Evolutionary conservation across 2,329 filamentous ascomycete genomes (phyloP).

Genomic region (Colletotrichum chrysophilum): DNA sequence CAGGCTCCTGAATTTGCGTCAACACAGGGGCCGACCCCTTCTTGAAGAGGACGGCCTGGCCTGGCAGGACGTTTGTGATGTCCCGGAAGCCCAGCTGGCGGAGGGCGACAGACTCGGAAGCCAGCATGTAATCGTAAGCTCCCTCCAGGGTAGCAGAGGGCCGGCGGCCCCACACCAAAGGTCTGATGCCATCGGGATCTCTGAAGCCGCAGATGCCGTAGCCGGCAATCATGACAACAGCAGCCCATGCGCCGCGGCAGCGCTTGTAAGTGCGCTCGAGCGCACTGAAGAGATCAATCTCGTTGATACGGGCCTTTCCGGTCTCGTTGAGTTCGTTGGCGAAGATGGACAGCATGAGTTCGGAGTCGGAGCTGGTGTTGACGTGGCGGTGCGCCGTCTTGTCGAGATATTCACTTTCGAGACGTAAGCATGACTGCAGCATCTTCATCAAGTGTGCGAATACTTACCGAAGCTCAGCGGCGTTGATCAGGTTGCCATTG

Average conservation of each 20-base stretch:
- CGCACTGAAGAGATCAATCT: constrained; percentile 76
- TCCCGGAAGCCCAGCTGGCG: constrained; percentile 80
- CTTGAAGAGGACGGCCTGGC: constrained; percentile 83
- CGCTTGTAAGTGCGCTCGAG: constrained; percentile 57
- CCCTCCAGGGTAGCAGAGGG: constrained; percentile 66
- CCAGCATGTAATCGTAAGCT: constrained; percentile 86
- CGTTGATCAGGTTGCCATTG: constrained; percentile 89
- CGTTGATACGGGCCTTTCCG: constrained; percentile 80
- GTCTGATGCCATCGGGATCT: constrained; percentile 73
- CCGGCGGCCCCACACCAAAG: constrained; percentile 78
- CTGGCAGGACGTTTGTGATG: constrained; percentile 79
- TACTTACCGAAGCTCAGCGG: constrained; percentile 65
- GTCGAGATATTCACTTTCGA: constrained; percentile 63
- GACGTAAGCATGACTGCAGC: background rate
- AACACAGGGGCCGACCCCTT: constrained; percentile 79
- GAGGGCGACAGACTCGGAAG: constrained; percentile 86
- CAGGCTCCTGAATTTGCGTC: constrained; percentile 72
- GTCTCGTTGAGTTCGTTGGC: constrained; percentile 82
- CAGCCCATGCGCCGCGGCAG: constrained; percentile 79
- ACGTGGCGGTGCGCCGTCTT: constrained; percentile 82
- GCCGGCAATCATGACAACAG: constrained; percentile 80
- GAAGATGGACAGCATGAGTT: constrained; percentile 59
- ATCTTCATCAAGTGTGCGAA: background rate
- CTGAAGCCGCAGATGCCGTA: constrained; percentile 82
- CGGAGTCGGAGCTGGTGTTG: constrained; percentile 41